phyloP scores from a whole-genome alignment of 2,329 filamentous ascomycete species.

The Ceratocystis papillata region DNA sequence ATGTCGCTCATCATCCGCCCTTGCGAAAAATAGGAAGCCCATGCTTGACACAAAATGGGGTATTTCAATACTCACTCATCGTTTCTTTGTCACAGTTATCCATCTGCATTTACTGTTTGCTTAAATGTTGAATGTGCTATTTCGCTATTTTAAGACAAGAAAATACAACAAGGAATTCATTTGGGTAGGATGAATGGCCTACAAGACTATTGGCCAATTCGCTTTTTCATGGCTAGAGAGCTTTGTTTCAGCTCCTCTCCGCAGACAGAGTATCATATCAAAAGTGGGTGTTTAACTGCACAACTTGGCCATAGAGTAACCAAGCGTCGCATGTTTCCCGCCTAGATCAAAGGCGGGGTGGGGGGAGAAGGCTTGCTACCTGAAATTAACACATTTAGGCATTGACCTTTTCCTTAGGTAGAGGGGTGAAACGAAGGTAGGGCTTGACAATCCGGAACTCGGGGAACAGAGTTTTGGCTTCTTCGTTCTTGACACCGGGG shows the following conservation, averaged over 20 bases:
- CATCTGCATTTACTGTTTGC: neutral
- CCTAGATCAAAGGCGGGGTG: neutral
- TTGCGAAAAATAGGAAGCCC: too few species aligned
- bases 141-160: slow-evolving; percentile 10
- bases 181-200: neutral
- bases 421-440: slow-evolving; percentile 62
- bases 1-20: too few species aligned
- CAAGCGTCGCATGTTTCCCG: neutral
- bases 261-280: neutral
- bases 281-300: neutral
- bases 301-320: neutral
- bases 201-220: slow-evolving; percentile 4
- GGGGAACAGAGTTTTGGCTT: slow-evolving; percentile 81
- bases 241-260: neutral
- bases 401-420: slow-evolving; percentile 45
- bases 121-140: slow-evolving; percentile 5
- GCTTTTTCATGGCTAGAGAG: slow-evolving; percentile 9
- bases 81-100: neutral
- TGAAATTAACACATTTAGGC: slow-evolving; percentile 27
- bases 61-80: too few species aligned
- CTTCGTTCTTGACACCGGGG: slow-evolving; percentile 67
- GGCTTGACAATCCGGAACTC: slow-evolving; percentile 58
- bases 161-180: slow-evolving; percentile 3
- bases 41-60: too few species aligned
- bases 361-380: neutral